phyloP scores from a whole-genome alignment of 164 flowering plant species.

The Chimonanthus praecox region DNA sequence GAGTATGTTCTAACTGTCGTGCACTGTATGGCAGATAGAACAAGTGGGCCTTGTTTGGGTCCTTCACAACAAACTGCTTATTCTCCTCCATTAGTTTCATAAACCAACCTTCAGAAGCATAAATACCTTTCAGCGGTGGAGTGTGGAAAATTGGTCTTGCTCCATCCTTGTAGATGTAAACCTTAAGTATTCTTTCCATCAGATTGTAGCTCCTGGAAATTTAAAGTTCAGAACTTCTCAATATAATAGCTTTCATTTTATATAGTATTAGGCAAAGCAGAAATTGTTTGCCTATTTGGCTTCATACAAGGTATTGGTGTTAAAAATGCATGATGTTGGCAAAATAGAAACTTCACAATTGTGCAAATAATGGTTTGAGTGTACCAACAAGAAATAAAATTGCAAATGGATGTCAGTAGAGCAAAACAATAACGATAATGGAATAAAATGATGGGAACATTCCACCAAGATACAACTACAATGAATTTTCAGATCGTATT shows the following conservation, averaged over 20 bases:
- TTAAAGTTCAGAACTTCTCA: neutral
- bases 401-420: neutral
- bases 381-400: neutral
- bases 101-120: constrained; percentile 31
- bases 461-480: neutral
- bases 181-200: constrained; percentile 22
- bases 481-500: neutral
- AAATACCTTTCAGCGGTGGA: constrained; percentile 23
- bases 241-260: neutral
- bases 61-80: constrained; percentile 21
- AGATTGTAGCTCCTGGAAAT: constrained; percentile 25
- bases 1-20: constrained; percentile 17
- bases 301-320: neutral
- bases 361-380: neutral
- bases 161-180: constrained; percentile 24
- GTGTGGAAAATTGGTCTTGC: constrained; percentile 21
- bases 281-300: neutral
- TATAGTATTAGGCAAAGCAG: neutral
- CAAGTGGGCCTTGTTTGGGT: constrained; percentile 23
- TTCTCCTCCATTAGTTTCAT: constrained; percentile 22
- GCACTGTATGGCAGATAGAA: constrained; percentile 28
- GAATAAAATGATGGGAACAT: too few relatives aligned
- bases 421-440: neutral
- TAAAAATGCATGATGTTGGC: neutral
- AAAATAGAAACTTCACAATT: too few relatives aligned